Base-by-base conservation (phyloP, 202 grass and related monocot species). In the Dendrocalamus latiflorus region DNA sequence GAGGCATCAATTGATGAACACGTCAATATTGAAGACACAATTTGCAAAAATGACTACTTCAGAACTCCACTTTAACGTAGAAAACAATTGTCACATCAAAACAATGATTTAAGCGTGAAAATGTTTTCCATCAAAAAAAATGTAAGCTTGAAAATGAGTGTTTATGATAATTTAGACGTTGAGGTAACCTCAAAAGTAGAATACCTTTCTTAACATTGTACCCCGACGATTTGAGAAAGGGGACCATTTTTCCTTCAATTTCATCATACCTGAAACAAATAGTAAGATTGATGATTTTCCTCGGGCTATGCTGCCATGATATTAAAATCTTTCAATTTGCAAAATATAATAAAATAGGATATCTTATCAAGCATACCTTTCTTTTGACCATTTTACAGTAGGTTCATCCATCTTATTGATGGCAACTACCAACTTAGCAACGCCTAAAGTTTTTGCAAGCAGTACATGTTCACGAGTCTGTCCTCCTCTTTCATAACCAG, bases 351-450 rank as follows among this genome's bases (percentile, higher is more conserved):
- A 48, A 53, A 30, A 54, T 16, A 4, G 45, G 38, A 75, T 62
- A 26, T 25, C 34, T 57, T 43, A 21, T 76, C 37, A 47, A 25
- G 13, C 43, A 54, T 71, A 93, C 94, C 94, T 93, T 86, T 88
- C 86, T 80, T 97, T 97, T 33, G 80, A 93, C 96, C 96, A 99
- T 79, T 80, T 74, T 50, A 99, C 96, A 41, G 96, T 99, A 81
- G 96, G 86, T 42, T 99, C 96, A 65, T 99, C 93, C 96, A 99
- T 99, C 82, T 99, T 96, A 76, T 99, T 99, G 61, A 99, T 86
- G 65, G 96, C 91, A 70, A 99, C 91, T 78, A 99, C 73, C 79
- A 99, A 82, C 83, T 99, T 99, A 45, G 86, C 8, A 84, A 96
- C 93, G 75, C 96, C 96, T 81, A 99, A 84, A 47, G 96, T 99